Percentiles rank a stretch among this genome's conserved stretches.
Conservation (phyloP, 495 filamentous ascomycete genomes). For the Penicillium manginii region DNA sequence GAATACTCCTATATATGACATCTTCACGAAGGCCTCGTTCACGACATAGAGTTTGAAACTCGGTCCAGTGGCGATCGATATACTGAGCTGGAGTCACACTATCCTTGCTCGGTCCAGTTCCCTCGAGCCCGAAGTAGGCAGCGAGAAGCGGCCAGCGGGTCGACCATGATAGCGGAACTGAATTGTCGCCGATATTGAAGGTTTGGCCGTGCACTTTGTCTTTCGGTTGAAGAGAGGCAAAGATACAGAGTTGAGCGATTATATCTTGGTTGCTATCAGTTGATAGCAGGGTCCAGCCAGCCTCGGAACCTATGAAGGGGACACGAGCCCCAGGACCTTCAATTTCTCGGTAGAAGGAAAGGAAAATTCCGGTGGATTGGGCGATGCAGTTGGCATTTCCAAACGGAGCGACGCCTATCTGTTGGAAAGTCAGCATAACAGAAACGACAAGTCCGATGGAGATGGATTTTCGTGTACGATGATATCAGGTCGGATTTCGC, state of each 20-base stretch:
- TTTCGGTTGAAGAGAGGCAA: conserved; percentile 32
- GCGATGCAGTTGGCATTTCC: conserved; percentile 12
- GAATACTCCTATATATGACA: conserved; percentile 10
- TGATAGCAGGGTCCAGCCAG: conserved; percentile 25
- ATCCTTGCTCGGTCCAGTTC: conserved; percentile 13
- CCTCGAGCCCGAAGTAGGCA: conserved; percentile 42
- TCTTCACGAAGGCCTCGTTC: conserved; percentile 7
- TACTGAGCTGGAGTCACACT: not conserved
- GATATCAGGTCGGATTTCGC: conserved; percentile 49
- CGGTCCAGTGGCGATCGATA: not conserved
- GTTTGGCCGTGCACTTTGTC: conserved; percentile 56
- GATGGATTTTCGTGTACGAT: conserved; percentile 42
- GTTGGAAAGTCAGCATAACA: conserved; percentile 6
- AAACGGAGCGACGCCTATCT: conserved; percentile 30
- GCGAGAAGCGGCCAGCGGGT: conserved; percentile 22
- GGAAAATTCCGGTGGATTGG: conserved; percentile 44
- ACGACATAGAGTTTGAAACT: conserved; percentile 6
- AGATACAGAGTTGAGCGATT: conserved; percentile 46
- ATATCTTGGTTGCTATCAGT: conserved; percentile 45
- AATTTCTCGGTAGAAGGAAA: conserved; percentile 38
- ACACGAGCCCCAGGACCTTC: conserved; percentile 33
- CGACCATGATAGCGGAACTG: conserved; percentile 35
- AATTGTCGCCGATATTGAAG: conserved; percentile 59
- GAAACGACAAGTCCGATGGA: not conserved
- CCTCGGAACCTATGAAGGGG: conserved; percentile 39